Conservation (phyloP, 2,329 filamentous ascomycete species). For the Ascosphaera acerosa region DNA sequence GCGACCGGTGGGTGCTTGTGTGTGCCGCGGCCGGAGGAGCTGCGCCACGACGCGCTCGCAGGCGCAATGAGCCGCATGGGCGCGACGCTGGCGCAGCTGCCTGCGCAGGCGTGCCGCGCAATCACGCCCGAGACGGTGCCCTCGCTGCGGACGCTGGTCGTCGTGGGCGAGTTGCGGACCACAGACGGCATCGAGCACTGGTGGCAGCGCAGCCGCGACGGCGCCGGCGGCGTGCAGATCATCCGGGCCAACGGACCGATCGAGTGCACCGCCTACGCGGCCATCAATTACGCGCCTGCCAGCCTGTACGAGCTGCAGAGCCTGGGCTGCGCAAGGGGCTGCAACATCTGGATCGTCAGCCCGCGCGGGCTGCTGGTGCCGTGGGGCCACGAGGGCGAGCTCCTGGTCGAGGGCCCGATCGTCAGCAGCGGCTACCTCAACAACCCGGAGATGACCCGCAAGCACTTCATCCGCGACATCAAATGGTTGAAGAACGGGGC, state of each 20-base stretch:
- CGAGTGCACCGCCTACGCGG: conserved; percentile 10
- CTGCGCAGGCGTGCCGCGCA: conserved; percentile 25
- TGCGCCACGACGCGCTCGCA: conserved; percentile 20
- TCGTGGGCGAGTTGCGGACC: conserved; percentile 10
- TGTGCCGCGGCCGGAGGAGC: conserved; percentile 16
- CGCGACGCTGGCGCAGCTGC: conserved; percentile 28
- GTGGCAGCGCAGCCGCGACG: conserved; percentile 7
- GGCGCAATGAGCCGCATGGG: conserved; percentile 22
- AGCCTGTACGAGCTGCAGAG: conserved; percentile 1
- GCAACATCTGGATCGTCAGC: conserved; percentile 3
- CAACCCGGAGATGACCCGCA: conserved; percentile 13
- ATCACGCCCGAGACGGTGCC: conserved; percentile 15
- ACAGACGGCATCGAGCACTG: conserved; percentile 8
- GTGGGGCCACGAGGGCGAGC: conserved; percentile 51
- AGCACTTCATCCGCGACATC: conserved; percentile 1
- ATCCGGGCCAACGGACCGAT: conserved; percentile 15
- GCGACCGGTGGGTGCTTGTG: conserved; percentile 20
- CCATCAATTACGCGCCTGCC: conserved; percentile 4
- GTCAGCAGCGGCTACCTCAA: conserved; percentile 76
- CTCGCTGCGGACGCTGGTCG: conserved; percentile 13
- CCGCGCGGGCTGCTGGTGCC: conserved; percentile 29
- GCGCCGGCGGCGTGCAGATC: no score
- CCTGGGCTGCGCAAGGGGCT: not conserved
- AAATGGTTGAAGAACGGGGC: conserved; percentile 1
- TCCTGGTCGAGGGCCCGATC: conserved; percentile 57